Percentiles rank a stretch among this genome's conserved stretches.
Evolutionary conservation across 2,329 filamentous ascomycete species (phyloP).

Genomic region (Lasiodiplodia hormozganensis): DNA sequence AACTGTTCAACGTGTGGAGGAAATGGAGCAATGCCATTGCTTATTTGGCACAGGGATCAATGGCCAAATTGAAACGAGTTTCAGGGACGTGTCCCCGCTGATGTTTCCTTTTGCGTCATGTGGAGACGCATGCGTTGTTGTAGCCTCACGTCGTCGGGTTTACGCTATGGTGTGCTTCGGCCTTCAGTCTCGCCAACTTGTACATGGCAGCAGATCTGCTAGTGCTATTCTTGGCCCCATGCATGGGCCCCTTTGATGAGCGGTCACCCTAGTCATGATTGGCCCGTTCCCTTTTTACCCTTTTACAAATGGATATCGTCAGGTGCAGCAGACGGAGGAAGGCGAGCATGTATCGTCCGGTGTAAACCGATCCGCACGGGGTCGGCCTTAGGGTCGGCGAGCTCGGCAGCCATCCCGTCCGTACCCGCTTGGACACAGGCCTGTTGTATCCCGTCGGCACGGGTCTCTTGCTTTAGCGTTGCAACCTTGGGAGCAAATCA

Average conservation of each 20-base stretch:
- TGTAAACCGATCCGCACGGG: neutral
- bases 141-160: neutral
- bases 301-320: neutral
- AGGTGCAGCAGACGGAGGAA: neutral
- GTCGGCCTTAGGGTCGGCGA: constrained; percentile 10
- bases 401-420: constrained; percentile 4
- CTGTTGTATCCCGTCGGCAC: neutral
- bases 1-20: neutral
- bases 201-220: neutral
- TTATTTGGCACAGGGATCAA: neutral
- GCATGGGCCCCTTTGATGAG: neutral
- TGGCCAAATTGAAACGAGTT: neutral
- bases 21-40: neutral
- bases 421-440: neutral
- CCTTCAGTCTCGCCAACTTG: neutral
- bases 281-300: neutral
- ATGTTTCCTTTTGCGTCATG: neutral
- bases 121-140: neutral
- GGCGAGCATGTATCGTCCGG: neutral
- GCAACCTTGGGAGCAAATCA: constrained; percentile 1
- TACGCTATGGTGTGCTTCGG: neutral
- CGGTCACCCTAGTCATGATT: neutral
- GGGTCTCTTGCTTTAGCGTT: neutral
- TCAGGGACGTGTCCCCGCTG: neutral
- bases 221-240: neutral